A percentile compares a stretch with the other conserved stretches of the same genome.
phyloP scores from a whole-genome alignment of 2,329 filamentous ascomycete species.

The Aureobasidium uvarum region DNA sequence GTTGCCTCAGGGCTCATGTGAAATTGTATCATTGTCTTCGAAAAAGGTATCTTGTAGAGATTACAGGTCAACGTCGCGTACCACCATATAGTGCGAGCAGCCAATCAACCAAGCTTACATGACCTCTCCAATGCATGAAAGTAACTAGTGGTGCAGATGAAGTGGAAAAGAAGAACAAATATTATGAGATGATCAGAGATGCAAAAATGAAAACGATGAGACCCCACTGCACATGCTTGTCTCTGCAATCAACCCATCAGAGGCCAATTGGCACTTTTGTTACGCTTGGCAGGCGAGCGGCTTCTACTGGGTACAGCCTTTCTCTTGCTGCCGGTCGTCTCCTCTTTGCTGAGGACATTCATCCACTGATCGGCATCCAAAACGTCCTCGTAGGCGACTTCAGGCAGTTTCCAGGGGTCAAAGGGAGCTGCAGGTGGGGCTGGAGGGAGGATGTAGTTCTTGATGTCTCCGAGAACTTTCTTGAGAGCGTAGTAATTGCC shows the following conservation, averaged over 20 bases:
- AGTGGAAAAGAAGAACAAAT: neutral
- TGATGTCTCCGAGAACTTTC: neutral
- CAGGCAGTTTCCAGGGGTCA: slow-evolving; percentile 1
- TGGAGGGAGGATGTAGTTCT: neutral
- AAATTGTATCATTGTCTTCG: neutral
- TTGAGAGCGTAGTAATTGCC: neutral
- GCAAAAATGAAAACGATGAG: neutral
- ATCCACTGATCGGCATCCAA: neutral
- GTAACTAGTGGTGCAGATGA: neutral
- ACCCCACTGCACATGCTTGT: neutral
- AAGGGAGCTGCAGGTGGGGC: neutral
- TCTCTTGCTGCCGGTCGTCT: neutral
- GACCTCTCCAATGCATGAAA: no score
- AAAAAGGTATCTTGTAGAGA: neutral
- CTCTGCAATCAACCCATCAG: neutral
- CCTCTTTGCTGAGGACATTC: neutral
- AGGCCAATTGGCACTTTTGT: neutral
- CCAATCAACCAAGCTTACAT: neutral
- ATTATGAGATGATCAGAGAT: neutral
- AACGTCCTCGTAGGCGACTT: neutral
- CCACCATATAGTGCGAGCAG: neutral
- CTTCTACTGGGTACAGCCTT: neutral
- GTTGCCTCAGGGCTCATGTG: neutral
- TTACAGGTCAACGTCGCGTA: neutral
- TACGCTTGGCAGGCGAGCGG: slow-evolving; percentile 2